Percentiles rank a stretch among this genome's conserved stretches.
Conservation (phyloP, 495 filamentous ascomycete genomes). For the Penicillium roqueforti region DNA sequence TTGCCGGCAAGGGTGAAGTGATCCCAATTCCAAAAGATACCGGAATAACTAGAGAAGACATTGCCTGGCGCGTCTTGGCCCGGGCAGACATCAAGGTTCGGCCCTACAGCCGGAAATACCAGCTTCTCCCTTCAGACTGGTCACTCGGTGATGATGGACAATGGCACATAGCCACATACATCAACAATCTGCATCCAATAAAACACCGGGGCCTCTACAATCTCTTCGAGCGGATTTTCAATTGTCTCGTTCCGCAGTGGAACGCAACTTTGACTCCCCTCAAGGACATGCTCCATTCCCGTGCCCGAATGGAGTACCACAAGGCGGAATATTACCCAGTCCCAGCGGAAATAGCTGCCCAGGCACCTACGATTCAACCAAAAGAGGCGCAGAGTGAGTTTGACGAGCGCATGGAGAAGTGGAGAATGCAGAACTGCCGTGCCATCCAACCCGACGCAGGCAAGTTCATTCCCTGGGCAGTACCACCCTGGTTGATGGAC, state of each 20-base stretch:
- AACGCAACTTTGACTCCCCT: slow-evolving; percentile 38
- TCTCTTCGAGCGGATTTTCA: slow-evolving; percentile 41
- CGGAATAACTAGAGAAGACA: slow-evolving; percentile 32
- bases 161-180: slow-evolving; percentile 40
- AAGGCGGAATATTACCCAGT: slow-evolving; percentile 31
- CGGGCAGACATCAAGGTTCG: slow-evolving; percentile 27
- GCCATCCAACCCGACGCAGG: slow-evolving; percentile 32
- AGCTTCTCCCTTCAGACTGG: slow-evolving; percentile 40
- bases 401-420: slow-evolving; percentile 22
- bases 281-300: slow-evolving; percentile 33
- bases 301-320: slow-evolving; percentile 30
- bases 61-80: slow-evolving; percentile 40
- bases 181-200: slow-evolving; percentile 46
- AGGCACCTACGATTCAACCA: slow-evolving; percentile 16
- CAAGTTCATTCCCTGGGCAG: slow-evolving; percentile 31
- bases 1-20: slow-evolving; percentile 27
- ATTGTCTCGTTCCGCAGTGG: slow-evolving; percentile 39
- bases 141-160: slow-evolving; percentile 24
- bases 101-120: slow-evolving; percentile 32
- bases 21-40: slow-evolving; percentile 26
- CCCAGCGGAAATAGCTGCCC: slow-evolving; percentile 14
- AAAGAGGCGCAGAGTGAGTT: slow-evolving; percentile 26
- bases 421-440: slow-evolving; percentile 22
- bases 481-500: slow-evolving; percentile 25
- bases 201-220: slow-evolving; percentile 32